These are phyloP conservation scores for Gracilaria domingensis DNA, from an alignment of 23 red algal species.

Conservation along the genomic window DNA sequence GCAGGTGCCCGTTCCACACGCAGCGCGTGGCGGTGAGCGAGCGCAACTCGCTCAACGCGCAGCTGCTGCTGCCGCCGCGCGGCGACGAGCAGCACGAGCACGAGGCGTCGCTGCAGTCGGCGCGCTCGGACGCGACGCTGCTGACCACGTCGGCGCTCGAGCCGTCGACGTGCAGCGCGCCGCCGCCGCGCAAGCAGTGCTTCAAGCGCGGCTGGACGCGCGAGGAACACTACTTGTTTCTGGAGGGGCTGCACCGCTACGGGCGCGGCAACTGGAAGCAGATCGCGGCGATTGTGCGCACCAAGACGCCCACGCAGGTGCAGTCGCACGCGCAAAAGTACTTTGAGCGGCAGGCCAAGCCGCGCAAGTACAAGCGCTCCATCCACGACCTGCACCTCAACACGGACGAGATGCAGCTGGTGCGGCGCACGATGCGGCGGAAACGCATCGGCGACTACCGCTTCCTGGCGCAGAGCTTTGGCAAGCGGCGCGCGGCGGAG, in stretches of 20 bases:
- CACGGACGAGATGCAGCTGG: slow-evolving; percentile 65
- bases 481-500: too few relatives aligned
- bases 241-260: slow-evolving; percentile 53
- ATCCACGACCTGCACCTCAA: slow-evolving; percentile 79
- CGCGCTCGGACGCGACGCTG: background rate
- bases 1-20: slow-evolving; percentile 72
- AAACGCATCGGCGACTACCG: background rate
- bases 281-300: slow-evolving; percentile 46
- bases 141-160: background rate
- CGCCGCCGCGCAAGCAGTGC: slow-evolving; percentile 1
- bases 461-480: background rate
- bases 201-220: slow-evolving; percentile 79
- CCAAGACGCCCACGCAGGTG: slow-evolving; percentile 58
- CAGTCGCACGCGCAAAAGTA: slow-evolving; percentile 83
- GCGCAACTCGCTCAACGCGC: slow-evolving; percentile 15
- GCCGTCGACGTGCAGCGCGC: background rate
- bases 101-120: background rate
- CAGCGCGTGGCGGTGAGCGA: background rate
- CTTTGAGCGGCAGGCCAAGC: slow-evolving; percentile 47
- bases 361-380: slow-evolving; percentile 57
- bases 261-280: slow-evolving; percentile 74
- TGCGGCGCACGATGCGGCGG: background rate
- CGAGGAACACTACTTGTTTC: slow-evolving; percentile 82
- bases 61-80: background rate
- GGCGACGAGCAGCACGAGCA: background rate